Percentiles rank a stretch among this genome's conserved stretches.
Conservation (phyloP, 495 filamentous ascomycete genomes). For the Aspergillus mulundensis region DNA sequence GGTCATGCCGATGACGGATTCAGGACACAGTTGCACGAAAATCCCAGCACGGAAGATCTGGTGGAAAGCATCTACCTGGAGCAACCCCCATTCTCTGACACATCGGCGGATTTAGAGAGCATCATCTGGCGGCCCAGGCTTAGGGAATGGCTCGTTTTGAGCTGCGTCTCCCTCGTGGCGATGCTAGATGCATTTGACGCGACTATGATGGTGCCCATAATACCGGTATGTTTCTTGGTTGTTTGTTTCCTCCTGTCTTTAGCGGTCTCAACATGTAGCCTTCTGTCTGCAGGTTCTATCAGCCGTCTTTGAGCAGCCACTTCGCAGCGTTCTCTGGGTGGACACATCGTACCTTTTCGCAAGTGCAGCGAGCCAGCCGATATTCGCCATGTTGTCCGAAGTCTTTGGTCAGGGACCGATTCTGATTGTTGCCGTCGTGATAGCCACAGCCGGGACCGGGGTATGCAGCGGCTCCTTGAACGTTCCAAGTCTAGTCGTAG, state of each 20-base stretch:
- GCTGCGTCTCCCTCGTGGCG: conserved; percentile 30
- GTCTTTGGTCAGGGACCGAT: conserved; percentile 39
- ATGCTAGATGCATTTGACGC: conserved; percentile 41
- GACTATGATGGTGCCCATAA: conserved; percentile 31
- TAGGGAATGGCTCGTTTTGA: conserved; percentile 32
- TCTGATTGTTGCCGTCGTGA: conserved; percentile 45
- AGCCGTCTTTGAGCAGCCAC: conserved; percentile 22
- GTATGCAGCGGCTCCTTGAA: conserved; percentile 55
- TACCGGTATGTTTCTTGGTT: conserved; percentile 11
- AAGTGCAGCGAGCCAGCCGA: conserved; percentile 33
- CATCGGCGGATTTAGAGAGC: conserved; percentile 5
- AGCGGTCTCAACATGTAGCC: conserved; percentile 1
- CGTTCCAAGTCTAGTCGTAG: conserved; percentile 58
- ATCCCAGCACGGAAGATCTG: conserved; percentile 7
- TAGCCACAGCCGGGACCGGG: conserved; percentile 58
- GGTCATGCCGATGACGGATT: conserved; percentile 25
- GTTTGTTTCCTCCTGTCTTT: neutral
- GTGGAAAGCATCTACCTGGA: conserved; percentile 9
- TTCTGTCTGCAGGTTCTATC: conserved; percentile 25
- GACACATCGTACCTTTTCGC: conserved; percentile 38
- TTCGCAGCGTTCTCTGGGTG: conserved; percentile 38
- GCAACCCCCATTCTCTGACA: conserved; percentile 3
- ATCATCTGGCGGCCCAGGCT: conserved; percentile 24
- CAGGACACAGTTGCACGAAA: conserved; percentile 9
- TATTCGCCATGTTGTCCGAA: conserved; percentile 39